Conservation (phyloP, 768 basidiomycete species). For the Kondoa subrosea region DNA sequence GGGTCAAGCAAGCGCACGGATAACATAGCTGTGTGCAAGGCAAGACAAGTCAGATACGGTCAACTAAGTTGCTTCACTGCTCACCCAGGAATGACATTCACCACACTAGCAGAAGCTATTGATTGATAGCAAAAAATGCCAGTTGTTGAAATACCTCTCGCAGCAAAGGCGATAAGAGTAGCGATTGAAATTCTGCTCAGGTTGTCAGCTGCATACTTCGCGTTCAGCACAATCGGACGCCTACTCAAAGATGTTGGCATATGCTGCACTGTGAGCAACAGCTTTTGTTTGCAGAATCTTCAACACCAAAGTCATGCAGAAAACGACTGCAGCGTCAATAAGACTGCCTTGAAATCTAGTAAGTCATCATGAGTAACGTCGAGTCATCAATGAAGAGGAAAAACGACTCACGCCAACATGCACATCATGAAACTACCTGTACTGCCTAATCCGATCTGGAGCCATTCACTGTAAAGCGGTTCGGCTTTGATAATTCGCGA, state of each 20-base stretch:
- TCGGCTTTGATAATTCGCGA: conserved; percentile 46
- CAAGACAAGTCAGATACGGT: conserved; percentile 17
- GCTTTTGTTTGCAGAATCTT: conserved; percentile 52
- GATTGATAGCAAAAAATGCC: conserved; percentile 80
- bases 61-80: too few relatives aligned
- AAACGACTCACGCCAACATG: conserved; percentile 51
- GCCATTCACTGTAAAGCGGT: conserved; percentile 45
- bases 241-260: conserved; percentile 86
- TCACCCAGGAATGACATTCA: conserved; percentile 73
- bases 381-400: conserved; percentile 14
- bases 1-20: conserved; percentile 36
- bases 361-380: conserved; percentile 25
- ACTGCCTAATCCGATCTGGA: conserved; percentile 52
- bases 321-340: conserved; percentile 66
- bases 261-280: conserved; percentile 56
- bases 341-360: conserved; percentile 30
- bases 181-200: conserved; percentile 55
- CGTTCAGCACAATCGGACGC: conserved; percentile 34
- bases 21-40: conserved; percentile 27
- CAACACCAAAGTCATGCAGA: conserved; percentile 47
- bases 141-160: conserved; percentile 67
- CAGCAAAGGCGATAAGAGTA: conserved; percentile 60
- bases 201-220: not conserved
- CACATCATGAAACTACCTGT: conserved; percentile 58
- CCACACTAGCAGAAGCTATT: conserved; percentile 70